A percentile compares a stretch with the other conserved stretches of the same genome.
Conservation (phyloP, 2,329 filamentous ascomycete species). For the Proliferodiscus dingleyae region DNA sequence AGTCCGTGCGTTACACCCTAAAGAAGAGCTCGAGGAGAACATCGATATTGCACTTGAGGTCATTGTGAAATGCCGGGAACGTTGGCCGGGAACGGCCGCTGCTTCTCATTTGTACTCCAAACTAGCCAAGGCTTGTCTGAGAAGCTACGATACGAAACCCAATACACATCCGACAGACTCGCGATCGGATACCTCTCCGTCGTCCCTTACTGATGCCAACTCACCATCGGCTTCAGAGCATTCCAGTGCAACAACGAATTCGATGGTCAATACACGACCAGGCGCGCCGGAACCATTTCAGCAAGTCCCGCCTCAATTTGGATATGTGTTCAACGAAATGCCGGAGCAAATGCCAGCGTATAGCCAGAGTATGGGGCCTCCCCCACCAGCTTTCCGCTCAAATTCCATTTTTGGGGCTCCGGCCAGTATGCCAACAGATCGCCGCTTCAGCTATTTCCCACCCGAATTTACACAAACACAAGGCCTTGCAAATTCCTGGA, state of each 20-base stretch:
- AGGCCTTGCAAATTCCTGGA: constrained; percentile 27
- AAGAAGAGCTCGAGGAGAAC: constrained; percentile 71
- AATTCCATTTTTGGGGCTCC: constrained; percentile 63
- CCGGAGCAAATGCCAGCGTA: constrained; percentile 39
- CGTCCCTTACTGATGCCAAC: constrained; percentile 38
- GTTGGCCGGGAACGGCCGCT: constrained; percentile 87
- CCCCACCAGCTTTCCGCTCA: constrained; percentile 53
- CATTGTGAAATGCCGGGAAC: constrained; percentile 72
- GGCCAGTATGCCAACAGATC: constrained; percentile 46
- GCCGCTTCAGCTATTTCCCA: constrained; percentile 60
- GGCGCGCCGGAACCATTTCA: constrained; percentile 17
- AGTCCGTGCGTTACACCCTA: constrained; percentile 66
- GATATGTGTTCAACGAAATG: constrained; percentile 52
- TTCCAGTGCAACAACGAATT: constrained; percentile 34
- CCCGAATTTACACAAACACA: constrained; percentile 42
- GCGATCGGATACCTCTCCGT: constrained; percentile 39
- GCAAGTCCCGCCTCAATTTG: constrained; percentile 47
- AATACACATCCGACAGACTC: constrained; percentile 42
- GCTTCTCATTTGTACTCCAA: constrained; percentile 84
- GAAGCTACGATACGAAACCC: constrained; percentile 70
- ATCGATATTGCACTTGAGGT: constrained; percentile 72
- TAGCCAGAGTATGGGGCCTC: constrained; percentile 22
- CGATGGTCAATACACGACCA: constrained; percentile 39
- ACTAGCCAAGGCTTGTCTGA: constrained; percentile 78
- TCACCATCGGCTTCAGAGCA: constrained; percentile 42